Percentiles rank a stretch among this genome's conserved stretches.
phyloP scores from a whole-genome alignment of 495 filamentous ascomycete species.

The Penicillium pulvis region DNA sequence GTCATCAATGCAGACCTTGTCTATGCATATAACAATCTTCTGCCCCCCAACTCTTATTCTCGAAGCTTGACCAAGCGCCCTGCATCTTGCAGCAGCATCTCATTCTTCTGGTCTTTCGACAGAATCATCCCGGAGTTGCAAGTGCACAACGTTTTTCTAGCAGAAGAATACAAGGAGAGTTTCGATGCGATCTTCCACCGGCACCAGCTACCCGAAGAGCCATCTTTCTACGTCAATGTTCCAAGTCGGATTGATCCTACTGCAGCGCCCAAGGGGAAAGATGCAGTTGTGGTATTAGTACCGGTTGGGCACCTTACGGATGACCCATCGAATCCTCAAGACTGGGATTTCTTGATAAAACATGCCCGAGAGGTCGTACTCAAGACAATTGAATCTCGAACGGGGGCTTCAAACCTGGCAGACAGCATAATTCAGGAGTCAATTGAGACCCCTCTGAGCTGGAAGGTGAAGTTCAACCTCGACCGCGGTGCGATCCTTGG shows the following conservation, averaged over 20 bases:
- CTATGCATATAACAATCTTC: conserved; percentile 68
- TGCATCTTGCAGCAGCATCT: conserved; percentile 68
- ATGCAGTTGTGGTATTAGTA: conserved; percentile 65
- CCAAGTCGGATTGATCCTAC: conserved; percentile 64
- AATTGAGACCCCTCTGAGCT: conserved; percentile 61
- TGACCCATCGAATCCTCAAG: conserved; percentile 41
- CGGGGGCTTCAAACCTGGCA: conserved; percentile 45
- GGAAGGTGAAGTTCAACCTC: conserved; percentile 67
- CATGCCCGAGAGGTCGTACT: conserved; percentile 56
- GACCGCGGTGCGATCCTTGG: conserved; percentile 71
- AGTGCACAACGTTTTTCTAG: conserved; percentile 77
- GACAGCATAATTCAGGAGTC: conserved; percentile 56
- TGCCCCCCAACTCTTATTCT: conserved; percentile 50
- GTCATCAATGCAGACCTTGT: conserved; percentile 70
- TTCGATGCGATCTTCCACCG: conserved; percentile 73
- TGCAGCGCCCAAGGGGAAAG: conserved; percentile 63
- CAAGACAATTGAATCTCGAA: conserved; percentile 56
- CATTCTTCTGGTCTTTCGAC: conserved; percentile 71
- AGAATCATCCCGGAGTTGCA: conserved; percentile 56
- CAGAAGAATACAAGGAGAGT: conserved; percentile 64
- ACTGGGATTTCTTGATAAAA: conserved; percentile 57
- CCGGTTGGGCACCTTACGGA: conserved; percentile 62
- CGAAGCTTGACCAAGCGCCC: conserved; percentile 46
- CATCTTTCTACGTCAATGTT: conserved; percentile 75
- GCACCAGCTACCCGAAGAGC: conserved; percentile 61